Evolutionary conservation across 495 filamentous ascomycete species (phyloP), one percentile per base, ranked within the genome.

Genomic region (Aspergillus hancockii): DNA sequence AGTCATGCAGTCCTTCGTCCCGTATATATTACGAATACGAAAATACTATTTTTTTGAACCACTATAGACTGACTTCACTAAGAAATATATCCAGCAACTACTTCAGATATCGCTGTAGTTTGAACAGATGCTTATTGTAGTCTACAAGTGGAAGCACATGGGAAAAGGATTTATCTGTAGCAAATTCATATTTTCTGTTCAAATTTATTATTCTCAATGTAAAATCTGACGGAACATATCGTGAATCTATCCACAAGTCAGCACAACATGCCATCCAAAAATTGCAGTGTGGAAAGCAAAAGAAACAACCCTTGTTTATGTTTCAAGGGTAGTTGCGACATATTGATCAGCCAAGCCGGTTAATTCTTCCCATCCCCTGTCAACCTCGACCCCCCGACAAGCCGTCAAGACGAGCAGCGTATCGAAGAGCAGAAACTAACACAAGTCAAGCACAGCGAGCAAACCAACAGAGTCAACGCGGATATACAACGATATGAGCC

Each of bases 351-450:
- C 72, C 73, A 84, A 87, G 84, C 85, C 83, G 76, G 65, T 78
- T 80, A 83, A 87, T 76, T 84, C 85, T 87, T 78, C 77, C 78
- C 78, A 72, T 78, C 78, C 72, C 69, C 80, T 76, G 73, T 77
- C 79, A 79, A 70, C 74, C 65, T 59, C 69, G 51, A 69, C 64
- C 72, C 63, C 71, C 59, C 36, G 58, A 65, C 73, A 71, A 52
- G 69, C 68, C 75, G 71, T 65, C 84, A 88, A 81, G 73, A 88
- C 84, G 83, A 74, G 78, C 75, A 65, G 68, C 67, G 61, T 69
- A 68, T 59, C 67, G 60, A 38, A 59, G 63, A 50, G 57, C 49
- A 66, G 59, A 61, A 61, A 63, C 62, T 67, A 63, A 71, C 71
- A 77, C 71, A 72, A 76, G 75, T 61, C 77, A 69, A 70, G 74